Evolutionary conservation across 495 filamentous ascomycete genomes (phyloP).

Genomic region (Friedmanniomyces endolithicus): DNA sequence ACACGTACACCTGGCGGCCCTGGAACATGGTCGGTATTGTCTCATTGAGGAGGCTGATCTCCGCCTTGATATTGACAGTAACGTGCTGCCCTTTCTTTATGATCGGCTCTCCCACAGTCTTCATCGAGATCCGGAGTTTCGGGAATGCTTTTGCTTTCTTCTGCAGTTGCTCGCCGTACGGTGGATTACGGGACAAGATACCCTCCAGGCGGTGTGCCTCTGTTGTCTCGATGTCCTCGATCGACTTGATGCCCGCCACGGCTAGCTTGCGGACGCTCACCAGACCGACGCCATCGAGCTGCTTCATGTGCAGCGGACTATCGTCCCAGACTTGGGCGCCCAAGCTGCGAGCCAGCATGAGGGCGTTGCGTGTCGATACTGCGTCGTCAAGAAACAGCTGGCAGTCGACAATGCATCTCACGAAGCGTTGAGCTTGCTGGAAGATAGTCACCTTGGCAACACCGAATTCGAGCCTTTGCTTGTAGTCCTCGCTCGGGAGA

Average conservation of each 20-base stretch:
- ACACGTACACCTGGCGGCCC: slow-evolving; percentile 51
- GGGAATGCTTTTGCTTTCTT: slow-evolving; percentile 60
- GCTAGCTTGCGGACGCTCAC: slow-evolving; percentile 68
- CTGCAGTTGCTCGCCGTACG: slow-evolving; percentile 63
- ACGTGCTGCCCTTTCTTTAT: slow-evolving; percentile 35
- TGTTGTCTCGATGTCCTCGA: slow-evolving; percentile 56
- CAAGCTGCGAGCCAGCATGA: slow-evolving; percentile 70
- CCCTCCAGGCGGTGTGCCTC: slow-evolving; percentile 64
- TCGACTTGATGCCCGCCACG: slow-evolving; percentile 52
- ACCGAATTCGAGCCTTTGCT: slow-evolving; percentile 47
- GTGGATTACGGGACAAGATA: slow-evolving; percentile 64
- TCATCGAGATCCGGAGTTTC: slow-evolving; percentile 48
- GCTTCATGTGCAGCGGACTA: slow-evolving; percentile 71
- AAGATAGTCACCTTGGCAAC: slow-evolving; percentile 65
- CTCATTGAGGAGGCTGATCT: slow-evolving; percentile 61
- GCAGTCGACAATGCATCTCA: slow-evolving; percentile 81
- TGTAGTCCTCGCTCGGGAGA: slow-evolving; percentile 48
- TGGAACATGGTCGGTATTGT: slow-evolving; percentile 49
- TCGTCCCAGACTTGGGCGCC: slow-evolving; percentile 77
- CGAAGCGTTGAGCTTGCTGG: slow-evolving; percentile 57
- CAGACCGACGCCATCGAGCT: slow-evolving; percentile 70
- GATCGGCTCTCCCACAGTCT: slow-evolving; percentile 37
- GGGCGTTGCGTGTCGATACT: slow-evolving; percentile 49
- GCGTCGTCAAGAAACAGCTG: slow-evolving; percentile 57
- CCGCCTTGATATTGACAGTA: slow-evolving; percentile 50